Evolutionary conservation across 495 filamentous ascomycete genomes (phyloP), one percentile per base, ranked within the genome.

Genomic region (Aspergillus egyptiacus): DNA sequence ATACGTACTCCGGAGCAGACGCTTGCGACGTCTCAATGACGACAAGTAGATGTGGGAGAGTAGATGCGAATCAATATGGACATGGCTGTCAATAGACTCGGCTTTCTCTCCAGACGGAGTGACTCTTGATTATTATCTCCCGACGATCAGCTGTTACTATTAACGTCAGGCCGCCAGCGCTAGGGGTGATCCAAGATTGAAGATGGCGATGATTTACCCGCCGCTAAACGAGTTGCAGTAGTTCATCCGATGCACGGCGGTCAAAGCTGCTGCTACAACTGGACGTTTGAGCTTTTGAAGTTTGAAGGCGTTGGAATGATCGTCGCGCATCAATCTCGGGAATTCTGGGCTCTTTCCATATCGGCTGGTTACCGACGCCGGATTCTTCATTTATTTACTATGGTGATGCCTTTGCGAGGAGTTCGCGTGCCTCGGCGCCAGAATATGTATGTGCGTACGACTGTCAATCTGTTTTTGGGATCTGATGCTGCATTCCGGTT

Each of bases 271-370:
- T 27, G 24, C 24, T 27, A 8, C 6, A 10, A 3, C 28, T 31
- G 33, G 53, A 14, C 13, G 22, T 40, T n/a, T 5, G 22, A 27
- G 17, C 22, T 39, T 18, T 40, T 23, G 45, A 53, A 50, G 53
- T 59, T 59, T 46, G 56, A 47, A 56, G 49, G 51, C 54, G 54
- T 61, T 56, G 52, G 55, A 33, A 56, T 58, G 58, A 61, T 61
- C 55, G 53, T 42, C 58, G 55, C 50, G 46, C 58, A 47, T 37
- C 52, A 60, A 44, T 44, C 41, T 44, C 41, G 28, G 41, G 28
- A 33, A 33, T 44, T 17, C 41, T 44, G 23, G 15, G 14, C 20
- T 7, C n/a, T 27, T 33, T 44, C 24, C 22, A 4, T 27, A 27
- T 27, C 8, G 24, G 24, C 24, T 27, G 24, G 4, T 27, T 27